A percentile compares a stretch with the other conserved stretches of the same genome.
Conservation (phyloP, 345 rosid genomes). For the Populus ilicifolia region DNA sequence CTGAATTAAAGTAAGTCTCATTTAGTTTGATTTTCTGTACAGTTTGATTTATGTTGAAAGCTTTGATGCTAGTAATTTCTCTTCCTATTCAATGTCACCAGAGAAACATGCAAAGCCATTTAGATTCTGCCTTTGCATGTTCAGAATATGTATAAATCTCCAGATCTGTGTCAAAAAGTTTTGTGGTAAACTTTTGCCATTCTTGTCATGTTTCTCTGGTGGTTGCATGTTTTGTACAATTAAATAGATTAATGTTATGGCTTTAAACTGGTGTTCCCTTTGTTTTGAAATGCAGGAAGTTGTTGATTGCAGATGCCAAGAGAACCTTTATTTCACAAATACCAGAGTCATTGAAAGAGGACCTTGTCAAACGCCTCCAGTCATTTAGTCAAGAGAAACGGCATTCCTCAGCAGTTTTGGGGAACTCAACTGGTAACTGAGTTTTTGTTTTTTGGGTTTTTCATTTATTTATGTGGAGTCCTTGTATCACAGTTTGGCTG, state of each 20-base stretch:
- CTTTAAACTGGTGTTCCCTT: not conserved
- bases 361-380: conserved; percentile 49
- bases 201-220: not conserved
- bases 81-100: not conserved
- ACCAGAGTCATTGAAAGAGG: conserved; percentile 70
- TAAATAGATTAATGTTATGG: not conserved
- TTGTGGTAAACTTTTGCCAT: not conserved
- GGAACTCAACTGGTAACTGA: conserved; percentile 19
- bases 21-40: not conserved
- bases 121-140: not conserved
- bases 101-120: not conserved
- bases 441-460: not conserved
- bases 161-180: not conserved
- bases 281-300: conserved; percentile 47
- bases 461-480: too few species aligned
- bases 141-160: too few species aligned
- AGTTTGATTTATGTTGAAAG: not conserved
- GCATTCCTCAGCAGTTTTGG: conserved; percentile 7
- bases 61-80: not conserved
- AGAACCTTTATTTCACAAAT: conserved; percentile 47
- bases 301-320: conserved; percentile 65
- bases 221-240: not conserved
- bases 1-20: conserved; percentile 60
- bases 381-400: conserved; percentile 46
- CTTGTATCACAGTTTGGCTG: not conserved